Evolutionary conservation across 192 early-diverging fungal species (phyloP), one percentile per base, ranked within the genome.

Genomic region (Dimargaris xerosporica): DNA sequence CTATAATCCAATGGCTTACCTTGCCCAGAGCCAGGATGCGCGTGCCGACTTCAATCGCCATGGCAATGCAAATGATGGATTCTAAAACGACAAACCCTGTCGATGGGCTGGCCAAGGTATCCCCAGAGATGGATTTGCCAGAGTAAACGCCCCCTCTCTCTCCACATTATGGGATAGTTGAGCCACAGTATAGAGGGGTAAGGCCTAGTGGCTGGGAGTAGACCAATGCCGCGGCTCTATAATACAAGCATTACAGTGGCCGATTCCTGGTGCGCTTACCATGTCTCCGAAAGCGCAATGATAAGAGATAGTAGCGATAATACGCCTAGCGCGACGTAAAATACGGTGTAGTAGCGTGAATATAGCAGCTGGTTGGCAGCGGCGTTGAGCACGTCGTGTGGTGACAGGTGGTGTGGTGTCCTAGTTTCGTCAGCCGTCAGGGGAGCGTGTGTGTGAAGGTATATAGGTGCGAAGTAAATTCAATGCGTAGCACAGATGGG

Each of bases 41-140:
- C 26, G 83, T 74, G 1, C 70, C 67, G 4, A 90, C 84, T 67
- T 90, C 88, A 21, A 79, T 65, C 53, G 86, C 80, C 88, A 90
- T 90, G 59, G 82, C 83, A 19, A 81, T 52, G 58, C 87, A 88
- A 53, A 90, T 78, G 21, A 82, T 75, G 28, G 79, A 75, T 59
- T 90, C 88, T 28, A 88, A 66, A 17, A 82, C 61, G 39, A 90
- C 80, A 62, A 90, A 90, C 10, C 82, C 72, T 25, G 77, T 42
- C 42, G 84, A 84, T 17, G 80, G 84, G 52, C 81, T 68, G 31
- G 67, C 21, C 3, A 73, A 53, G 21, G 25, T 50, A 47, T 61
- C 19, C 25, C 34, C 34, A 39, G 2, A 7, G 7, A 39, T 39
- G 7, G 34, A 5, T 2, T 39, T 5, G 7, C 34, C 7, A 39